Evolutionary conservation across 2,329 filamentous ascomycete genomes (phyloP).

Genomic region (Ceratocystis cacaofunesta): DNA sequence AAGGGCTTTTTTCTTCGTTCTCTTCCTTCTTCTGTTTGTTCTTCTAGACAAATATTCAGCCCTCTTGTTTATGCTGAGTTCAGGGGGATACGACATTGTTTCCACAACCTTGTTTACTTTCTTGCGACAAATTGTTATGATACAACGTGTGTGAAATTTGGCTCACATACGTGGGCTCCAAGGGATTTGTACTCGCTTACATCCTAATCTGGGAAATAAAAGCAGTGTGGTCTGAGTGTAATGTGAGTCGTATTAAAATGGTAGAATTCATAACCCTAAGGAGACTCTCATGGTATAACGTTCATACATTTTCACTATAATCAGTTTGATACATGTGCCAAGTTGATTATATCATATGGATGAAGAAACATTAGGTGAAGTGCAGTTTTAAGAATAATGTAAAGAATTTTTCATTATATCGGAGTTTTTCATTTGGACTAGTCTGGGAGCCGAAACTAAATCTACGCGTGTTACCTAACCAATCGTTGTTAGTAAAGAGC

Average conservation of each 20-base stretch:
- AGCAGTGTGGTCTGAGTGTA: too few relatives aligned
- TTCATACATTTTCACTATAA: too few relatives aligned
- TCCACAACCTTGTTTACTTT: background rate
- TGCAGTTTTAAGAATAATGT: background rate
- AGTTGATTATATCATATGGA: too few relatives aligned
- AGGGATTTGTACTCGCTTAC: background rate
- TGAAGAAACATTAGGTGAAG: too few relatives aligned
- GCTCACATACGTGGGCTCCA: background rate
- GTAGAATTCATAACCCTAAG: too few relatives aligned
- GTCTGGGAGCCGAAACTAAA: background rate
- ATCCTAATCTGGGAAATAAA: background rate
- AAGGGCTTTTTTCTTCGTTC: background rate
- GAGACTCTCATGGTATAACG: too few relatives aligned
- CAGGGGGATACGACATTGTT: background rate
- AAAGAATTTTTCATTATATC: background rate
- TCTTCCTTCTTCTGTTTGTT: constrained; percentile 3
- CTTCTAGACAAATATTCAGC: constrained; percentile 2
- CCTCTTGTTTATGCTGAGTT: background rate
- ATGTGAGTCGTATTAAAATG: too few relatives aligned
- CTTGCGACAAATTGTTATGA: background rate
- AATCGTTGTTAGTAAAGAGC: background rate
- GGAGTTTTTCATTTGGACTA: background rate
- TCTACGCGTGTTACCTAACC: background rate
- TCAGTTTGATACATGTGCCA: too few relatives aligned
- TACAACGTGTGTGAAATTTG: background rate